Conservation (phyloP, 2,329 filamentous ascomycete species). For the Colletotrichum sp. region DNA sequence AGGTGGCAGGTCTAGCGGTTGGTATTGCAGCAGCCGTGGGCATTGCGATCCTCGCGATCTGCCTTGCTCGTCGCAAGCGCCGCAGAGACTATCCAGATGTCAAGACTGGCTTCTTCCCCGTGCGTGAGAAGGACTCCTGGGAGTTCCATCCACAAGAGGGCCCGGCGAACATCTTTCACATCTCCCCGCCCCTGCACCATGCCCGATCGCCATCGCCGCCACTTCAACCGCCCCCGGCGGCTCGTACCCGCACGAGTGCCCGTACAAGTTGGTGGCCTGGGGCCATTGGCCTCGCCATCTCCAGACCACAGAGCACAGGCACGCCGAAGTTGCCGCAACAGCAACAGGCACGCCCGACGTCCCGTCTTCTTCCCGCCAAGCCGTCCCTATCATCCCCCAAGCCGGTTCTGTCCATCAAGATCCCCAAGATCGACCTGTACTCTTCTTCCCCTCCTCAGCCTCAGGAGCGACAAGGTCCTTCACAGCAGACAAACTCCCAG, state of each 20-base stretch:
- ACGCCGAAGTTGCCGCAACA: conserved; percentile 9
- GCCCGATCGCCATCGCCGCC: conserved; percentile 28
- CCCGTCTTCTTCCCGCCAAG: conserved; percentile 50
- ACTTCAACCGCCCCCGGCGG: not conserved
- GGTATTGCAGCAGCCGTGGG: conserved; percentile 25
- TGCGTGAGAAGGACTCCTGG: conserved; percentile 43
- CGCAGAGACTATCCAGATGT: conserved; percentile 41
- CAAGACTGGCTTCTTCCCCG: conserved; percentile 42
- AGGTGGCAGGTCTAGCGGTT: conserved; percentile 20
- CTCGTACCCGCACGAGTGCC: conserved; percentile 12
- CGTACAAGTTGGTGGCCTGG: conserved; percentile 36
- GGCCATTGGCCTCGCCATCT: conserved; percentile 51
- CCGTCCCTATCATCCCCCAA: conserved; percentile 31
- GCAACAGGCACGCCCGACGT: conserved; percentile 35
- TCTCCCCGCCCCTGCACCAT: conserved; percentile 44
- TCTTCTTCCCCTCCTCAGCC: not conserved
- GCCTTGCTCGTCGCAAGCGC: conserved; percentile 48
- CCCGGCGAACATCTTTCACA: conserved; percentile 37
- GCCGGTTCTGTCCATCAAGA: conserved; percentile 47
- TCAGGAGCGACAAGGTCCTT: not conserved
- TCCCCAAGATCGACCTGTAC: conserved; percentile 29
- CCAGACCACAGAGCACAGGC: conserved; percentile 31
- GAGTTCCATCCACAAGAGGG: conserved; percentile 23
- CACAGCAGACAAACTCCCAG: conserved; percentile 21
- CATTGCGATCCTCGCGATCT: conserved; percentile 52